Conservation (phyloP, 768 basidiomycete genomes). For the Cyclocybe aegerita region DNA sequence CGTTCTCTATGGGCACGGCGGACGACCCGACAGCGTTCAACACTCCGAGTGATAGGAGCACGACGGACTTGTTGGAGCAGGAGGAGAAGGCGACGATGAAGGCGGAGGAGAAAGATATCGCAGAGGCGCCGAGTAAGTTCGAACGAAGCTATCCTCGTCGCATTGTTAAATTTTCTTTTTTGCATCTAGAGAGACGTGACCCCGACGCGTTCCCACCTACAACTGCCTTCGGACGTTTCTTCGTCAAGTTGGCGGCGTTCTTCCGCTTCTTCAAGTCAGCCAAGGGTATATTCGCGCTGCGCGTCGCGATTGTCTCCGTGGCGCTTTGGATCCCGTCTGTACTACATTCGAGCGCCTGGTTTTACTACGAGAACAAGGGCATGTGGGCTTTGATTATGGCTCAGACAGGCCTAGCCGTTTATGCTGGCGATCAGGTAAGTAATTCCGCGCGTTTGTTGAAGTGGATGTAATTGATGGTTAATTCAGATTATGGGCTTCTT, state of each 20-base stretch:
- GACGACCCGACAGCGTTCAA: constrained; percentile 34
- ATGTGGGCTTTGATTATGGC: constrained; percentile 48
- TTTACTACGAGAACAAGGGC: constrained; percentile 42
- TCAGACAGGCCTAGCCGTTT: constrained; percentile 37
- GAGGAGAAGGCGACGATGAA: constrained; percentile 11
- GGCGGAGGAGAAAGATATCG: constrained; percentile 15
- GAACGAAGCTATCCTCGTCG: neutral
- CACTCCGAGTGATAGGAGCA: constrained; percentile 1
- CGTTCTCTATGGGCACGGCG: constrained; percentile 36
- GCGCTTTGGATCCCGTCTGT: constrained; percentile 44
- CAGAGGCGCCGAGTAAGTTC: constrained; percentile 12
- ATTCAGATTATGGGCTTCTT: constrained; percentile 33
- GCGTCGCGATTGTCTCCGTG: constrained; percentile 37
- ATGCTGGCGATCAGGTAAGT: constrained; percentile 42
- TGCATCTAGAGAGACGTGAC: constrained; percentile 22
- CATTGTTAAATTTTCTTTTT: neutral
- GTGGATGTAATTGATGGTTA: neutral
- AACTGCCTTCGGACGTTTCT: constrained; percentile 31
- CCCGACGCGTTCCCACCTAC: constrained; percentile 44
- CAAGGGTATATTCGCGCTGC: constrained; percentile 40
- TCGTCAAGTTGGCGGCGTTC: constrained; percentile 29
- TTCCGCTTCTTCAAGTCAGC: constrained; percentile 39
- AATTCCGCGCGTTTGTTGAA: neutral
- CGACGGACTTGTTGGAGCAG: neutral
- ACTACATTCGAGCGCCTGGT: constrained; percentile 35